phyloP scores from a whole-genome alignment of 345 rosid species.

The Raphanus sativus region DNA sequence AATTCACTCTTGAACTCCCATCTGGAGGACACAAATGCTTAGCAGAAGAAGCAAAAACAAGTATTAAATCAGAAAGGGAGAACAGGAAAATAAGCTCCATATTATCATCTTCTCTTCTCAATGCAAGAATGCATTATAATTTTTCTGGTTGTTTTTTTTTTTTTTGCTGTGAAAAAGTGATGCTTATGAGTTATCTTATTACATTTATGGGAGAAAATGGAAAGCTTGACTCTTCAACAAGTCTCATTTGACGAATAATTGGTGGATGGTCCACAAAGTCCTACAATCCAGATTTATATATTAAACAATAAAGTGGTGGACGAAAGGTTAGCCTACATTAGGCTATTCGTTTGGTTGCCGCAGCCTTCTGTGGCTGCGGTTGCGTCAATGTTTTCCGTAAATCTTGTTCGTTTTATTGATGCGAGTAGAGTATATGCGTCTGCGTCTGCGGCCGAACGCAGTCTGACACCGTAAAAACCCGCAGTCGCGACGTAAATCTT shows the following conservation, averaged over 20 bases:
- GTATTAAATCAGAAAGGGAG: not conserved
- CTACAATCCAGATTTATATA: not conserved
- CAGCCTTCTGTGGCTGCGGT: no score
- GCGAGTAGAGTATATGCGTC: no score
- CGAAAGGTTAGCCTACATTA: not conserved
- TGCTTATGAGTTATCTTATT: not conserved
- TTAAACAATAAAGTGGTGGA: not conserved
- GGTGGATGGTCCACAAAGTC: not conserved
- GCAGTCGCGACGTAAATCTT: no score
- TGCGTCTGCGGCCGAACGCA: no score
- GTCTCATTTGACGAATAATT: not conserved
- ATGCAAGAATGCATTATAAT: not conserved
- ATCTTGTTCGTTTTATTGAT: no score
- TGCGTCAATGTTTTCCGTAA: no score
- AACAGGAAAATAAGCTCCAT: not conserved
- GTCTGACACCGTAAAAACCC: no score
- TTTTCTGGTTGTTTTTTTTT: not conserved
- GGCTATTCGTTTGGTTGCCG: no score
- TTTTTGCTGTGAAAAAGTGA: not conserved
- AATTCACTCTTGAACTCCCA: conserved; percentile 15
- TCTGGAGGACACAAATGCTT: not conserved
- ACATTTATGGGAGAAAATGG: not conserved
- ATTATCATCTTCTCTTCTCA: not conserved
- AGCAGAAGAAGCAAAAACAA: not conserved
- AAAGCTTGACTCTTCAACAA: not conserved